phyloP scores from a whole-genome alignment of 169 alveolate species.

The Plasmodium gaboni region DNA sequence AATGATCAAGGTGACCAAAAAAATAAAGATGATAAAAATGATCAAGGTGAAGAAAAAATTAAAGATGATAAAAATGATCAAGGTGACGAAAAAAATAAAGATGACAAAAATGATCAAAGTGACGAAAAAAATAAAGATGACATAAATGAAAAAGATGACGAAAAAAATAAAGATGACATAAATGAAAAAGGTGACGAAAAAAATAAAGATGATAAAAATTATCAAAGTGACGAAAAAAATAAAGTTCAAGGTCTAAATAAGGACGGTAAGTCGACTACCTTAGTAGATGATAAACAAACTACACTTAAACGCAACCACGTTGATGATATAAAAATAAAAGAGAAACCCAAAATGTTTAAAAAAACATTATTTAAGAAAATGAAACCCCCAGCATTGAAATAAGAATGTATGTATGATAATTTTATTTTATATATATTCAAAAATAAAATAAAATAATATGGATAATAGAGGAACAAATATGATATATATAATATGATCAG shows the following conservation, averaged over 20 bases:
- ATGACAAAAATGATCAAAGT: neutral
- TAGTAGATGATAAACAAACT: neutral
- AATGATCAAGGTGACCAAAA: neutral
- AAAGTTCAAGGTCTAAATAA: neutral
- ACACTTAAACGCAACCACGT: neutral
- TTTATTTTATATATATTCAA: no score
- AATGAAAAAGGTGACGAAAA: neutral
- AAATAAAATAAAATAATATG: no score
- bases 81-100: neutral
- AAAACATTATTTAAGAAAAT: conserved; percentile 8
- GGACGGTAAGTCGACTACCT: no score
- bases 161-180: neutral
- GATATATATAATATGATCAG: no score
- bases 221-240: neutral
- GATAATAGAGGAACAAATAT: no score
- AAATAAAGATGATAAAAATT: neutral
- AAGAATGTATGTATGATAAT: neutral
- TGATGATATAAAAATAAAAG: neutral
- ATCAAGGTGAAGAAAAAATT: neutral
- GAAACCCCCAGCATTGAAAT: conserved; percentile 2
- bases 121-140: neutral
- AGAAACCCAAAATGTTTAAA: conserved; percentile 3
- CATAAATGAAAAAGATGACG: neutral
- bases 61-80: neutral
- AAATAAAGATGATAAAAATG: neutral